phyloP scores from a whole-genome alignment of 1,139 yeast genomes.

The Pichia sp. region DNA sequence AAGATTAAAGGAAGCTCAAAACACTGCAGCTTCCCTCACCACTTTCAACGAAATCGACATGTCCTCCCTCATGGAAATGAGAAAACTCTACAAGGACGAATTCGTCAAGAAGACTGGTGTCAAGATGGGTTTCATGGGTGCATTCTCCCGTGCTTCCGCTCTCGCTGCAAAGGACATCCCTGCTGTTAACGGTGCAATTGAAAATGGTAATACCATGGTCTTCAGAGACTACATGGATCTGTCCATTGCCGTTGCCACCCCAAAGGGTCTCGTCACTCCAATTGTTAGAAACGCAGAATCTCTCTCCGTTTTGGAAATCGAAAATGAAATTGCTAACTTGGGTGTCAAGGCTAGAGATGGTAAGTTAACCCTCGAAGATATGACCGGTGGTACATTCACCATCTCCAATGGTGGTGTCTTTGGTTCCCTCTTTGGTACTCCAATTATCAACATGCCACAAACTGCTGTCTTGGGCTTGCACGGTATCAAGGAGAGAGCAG shows the following conservation, averaged over 20 bases:
- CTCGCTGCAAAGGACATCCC: conserved; percentile 95
- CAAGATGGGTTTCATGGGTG: conserved; percentile 99
- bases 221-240: conserved; percentile 96
- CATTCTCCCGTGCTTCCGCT: conserved; percentile 89
- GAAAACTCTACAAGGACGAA: conserved; percentile 96
- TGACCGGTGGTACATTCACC: conserved; percentile 99
- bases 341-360: conserved; percentile 97
- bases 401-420: conserved; percentile 99
- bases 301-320: conserved; percentile 80
- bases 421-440: conserved; percentile 97
- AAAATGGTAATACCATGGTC: conserved; percentile 85
- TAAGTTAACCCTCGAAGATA: conserved; percentile 93
- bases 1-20: conserved; percentile 98
- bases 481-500: conserved; percentile 97
- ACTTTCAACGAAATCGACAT: conserved; percentile 98
- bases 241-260: conserved; percentile 97
- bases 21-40: conserved; percentile 96
- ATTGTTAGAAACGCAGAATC: conserved; percentile 97
- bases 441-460: conserved; percentile 97
- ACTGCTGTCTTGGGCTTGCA: conserved; percentile 97
- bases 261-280: conserved; percentile 98
- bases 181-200: conserved; percentile 92
- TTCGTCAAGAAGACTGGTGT: conserved; percentile 88
- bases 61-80: conserved; percentile 88
- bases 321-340: conserved; percentile 71